Base-by-base conservation (phyloP, 2,329 filamentous ascomycete genomes). In the Ilyonectria mors-panacis region DNA sequence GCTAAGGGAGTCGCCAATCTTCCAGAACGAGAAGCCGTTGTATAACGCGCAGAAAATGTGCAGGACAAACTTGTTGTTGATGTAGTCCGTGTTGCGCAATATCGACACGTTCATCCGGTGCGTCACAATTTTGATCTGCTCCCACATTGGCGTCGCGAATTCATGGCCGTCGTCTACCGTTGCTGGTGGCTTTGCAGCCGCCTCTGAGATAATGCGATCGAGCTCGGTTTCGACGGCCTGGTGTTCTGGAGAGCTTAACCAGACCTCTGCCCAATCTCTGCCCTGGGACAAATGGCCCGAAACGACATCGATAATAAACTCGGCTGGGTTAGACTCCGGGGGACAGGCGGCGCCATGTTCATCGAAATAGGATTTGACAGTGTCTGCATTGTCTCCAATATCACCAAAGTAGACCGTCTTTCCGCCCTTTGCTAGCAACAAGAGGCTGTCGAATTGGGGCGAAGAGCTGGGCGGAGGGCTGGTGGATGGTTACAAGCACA, bases 231-330 rank as follows among this genome's bases (percentile, higher is more conserved):
- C 80, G 44, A 92, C 80, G 3, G 82, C 79, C 0, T 83, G 80
- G 69, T 89, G 86, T 73, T 93, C 85, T 1, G 87, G 82, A 0
- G 89, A 94, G 19, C 85, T 84, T n/a, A 86, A 81, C 92, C 92
- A 94, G 70, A 93, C 87, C 30, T 92, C 84, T 75, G 90, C 91
- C 91, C 90, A 93, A 76, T 93, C 86, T 42, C 68, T 83, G 73
- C 72, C 79, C 61, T 80, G 82, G 0, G 83, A 85, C 1, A 86
- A 74, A 35, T 79, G 77, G 0, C 87, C 87, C 1, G 87, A 86
- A 15, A 86, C 84, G n/a, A 86, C 84, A 53, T 87, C 85, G 53
- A 94, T 87, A 89, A 94, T 94, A 83, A 90, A 92, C 77, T 94
- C 92, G 0, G 92, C 92, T 1, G 91, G 91, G 73, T 94, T 94